A percentile compares a stretch with the other conserved stretches of the same genome.
Evolutionary conservation across 2,329 filamentous ascomycete genomes (phyloP).

Genomic region (Coniochaeta hoffmannii): DNA sequence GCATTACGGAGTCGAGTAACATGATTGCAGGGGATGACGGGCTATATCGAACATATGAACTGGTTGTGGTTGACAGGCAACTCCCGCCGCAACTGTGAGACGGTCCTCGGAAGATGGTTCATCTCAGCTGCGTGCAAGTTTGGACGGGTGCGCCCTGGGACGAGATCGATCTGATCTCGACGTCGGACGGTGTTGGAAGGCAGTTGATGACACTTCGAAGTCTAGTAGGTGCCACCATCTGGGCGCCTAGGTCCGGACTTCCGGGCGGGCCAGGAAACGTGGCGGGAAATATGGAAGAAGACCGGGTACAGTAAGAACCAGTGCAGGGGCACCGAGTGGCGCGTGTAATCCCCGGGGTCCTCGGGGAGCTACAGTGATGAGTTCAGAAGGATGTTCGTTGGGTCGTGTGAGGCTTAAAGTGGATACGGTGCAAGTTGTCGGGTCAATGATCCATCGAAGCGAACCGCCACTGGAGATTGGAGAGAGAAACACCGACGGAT

Average conservation of each 20-base stretch:
- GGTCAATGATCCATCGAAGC: not conserved
- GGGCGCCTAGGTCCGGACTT: not conserved
- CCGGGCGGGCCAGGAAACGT: not conserved
- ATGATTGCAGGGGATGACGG: slow-evolving; percentile 21
- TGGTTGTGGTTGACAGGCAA: not conserved
- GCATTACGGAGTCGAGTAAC: slow-evolving; percentile 4
- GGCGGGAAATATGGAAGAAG: not conserved
- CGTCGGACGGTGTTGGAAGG: not conserved
- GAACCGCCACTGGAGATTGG: not conserved
- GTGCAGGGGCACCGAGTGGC: not conserved
- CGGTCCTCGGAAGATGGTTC: not conserved
- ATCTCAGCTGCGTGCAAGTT: not conserved
- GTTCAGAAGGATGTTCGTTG: not conserved
- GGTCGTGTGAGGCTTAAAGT: slow-evolving; percentile 1
- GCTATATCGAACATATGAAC: slow-evolving; percentile 7
- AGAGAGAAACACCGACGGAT: too few species aligned
- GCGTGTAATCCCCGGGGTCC: not conserved
- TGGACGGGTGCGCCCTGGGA: not conserved
- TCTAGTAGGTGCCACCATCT: not conserved
- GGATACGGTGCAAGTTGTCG: not conserved
- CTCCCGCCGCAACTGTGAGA: not conserved
- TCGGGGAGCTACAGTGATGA: not conserved
- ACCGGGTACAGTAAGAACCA: not conserved
- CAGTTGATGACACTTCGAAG: not conserved
- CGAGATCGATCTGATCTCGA: not conserved